Base-by-base conservation (phyloP, 345 rosid species). In the Zanthoxylum bungeanum region DNA sequence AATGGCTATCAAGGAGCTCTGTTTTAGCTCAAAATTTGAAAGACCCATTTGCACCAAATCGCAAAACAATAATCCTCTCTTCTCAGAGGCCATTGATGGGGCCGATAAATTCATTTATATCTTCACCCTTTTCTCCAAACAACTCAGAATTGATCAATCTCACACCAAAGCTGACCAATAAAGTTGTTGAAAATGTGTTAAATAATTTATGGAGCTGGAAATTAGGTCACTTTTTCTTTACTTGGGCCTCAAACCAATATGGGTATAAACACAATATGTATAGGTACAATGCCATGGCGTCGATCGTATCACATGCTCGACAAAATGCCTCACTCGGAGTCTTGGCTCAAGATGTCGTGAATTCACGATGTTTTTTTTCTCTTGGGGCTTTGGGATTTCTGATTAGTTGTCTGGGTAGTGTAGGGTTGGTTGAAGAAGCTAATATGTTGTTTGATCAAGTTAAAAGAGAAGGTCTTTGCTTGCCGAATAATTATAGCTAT, bases 281-380 rank as follows among this genome's bases (percentile, higher is more conserved):
- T 64, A 77, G 89, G 76, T 89, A 82, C 78, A 93, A 91, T 71
- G 91, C 96, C 77, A 88, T 93, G 96, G 96, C 97, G 1, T 83
- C 80, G n/a, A 78, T 88, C 82, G 92, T 93, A 61, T 89, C 96
- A 83, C 81, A 85, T 86, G 97, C 90, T 93, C 97, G 98, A 89
- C 93, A 88, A 78, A 85, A 84, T 84, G 91, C 87, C 85, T 75
- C 75, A 82, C 69, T 93, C 82, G 87, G 72, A 76, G 64, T 14
- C 65, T 79, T 93, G 77, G 86, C 71, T 0, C 21, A 27, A 42
- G 84, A 88, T 39, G 77, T 87, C 68, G 49, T 88, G 12, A 73
- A 36, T 76, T 87, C 93, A 4, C 74, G 77, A 2, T 93, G 93
- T 77, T 52, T 56, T 9, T 85, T 93, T 87, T 78, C 85, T 3